phyloP scores from a whole-genome alignment of 345 rosid species.

The Litchi chinensis region DNA sequence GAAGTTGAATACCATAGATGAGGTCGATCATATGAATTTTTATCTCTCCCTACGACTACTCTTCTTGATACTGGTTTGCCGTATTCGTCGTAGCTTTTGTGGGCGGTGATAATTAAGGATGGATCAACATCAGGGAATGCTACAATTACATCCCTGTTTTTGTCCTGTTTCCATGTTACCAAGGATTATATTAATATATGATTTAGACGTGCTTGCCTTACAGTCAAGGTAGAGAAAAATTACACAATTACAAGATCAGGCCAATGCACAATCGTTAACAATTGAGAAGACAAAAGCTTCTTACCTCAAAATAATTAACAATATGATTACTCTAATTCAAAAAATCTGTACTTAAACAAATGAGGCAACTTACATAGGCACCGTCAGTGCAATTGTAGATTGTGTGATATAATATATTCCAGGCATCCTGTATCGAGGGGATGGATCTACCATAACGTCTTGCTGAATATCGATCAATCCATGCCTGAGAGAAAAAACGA shows the following conservation, averaged over 20 bases:
- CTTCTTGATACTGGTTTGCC: constrained; percentile 42
- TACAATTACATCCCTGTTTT: constrained; percentile 77
- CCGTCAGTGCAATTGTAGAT: constrained; percentile 73
- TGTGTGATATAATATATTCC: constrained; percentile 62
- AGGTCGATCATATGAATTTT: constrained; percentile 53
- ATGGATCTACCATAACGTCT: constrained; percentile 62
- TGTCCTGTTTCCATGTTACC: constrained; percentile 49
- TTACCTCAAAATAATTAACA: not conserved
- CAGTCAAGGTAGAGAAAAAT: not conserved
- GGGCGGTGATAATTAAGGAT: constrained; percentile 31
- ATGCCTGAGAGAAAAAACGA: constrained; percentile 43
- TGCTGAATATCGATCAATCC: constrained; percentile 53
- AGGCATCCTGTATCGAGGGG: constrained; percentile 50
- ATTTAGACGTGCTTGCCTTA: not conserved
- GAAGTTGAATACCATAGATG: constrained; percentile 72
- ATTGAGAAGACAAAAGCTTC: not conserved
- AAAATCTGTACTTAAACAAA: not conserved
- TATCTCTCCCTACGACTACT: constrained; percentile 29
- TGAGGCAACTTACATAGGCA: constrained; percentile 51
- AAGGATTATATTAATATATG: not conserved
- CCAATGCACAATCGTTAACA: not conserved
- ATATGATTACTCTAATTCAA: not conserved
- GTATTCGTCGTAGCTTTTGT: constrained; percentile 23
- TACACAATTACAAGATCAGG: not conserved
- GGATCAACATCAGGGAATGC: constrained; percentile 79